Evolutionary conservation across 352 stramenopile species (phyloP).

Genomic region (Globisporangium mamillatum): DNA sequence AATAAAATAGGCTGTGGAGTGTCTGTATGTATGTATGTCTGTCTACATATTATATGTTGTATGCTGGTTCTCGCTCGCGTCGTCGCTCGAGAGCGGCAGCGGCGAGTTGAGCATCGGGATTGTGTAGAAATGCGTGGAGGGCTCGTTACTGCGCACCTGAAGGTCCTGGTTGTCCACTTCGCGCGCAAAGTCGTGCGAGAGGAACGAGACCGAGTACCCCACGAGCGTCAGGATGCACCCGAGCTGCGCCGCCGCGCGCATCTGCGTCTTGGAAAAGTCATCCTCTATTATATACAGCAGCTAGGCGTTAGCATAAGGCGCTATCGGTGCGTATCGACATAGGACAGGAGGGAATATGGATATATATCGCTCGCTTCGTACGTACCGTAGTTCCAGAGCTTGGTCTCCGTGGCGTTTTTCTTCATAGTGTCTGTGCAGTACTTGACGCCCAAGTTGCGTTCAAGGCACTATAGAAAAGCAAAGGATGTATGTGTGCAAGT

Average conservation of each 20-base stretch:
- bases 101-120: conserved; percentile 19
- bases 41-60: not conserved
- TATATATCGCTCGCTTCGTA: not conserved
- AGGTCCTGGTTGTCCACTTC: conserved; percentile 9
- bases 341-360: too few relatives aligned
- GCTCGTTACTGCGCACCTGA: not conserved
- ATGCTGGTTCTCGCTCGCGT: not conserved
- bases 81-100: not conserved
- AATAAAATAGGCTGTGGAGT: not conserved
- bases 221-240: conserved; percentile 70
- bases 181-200: conserved; percentile 50
- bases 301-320: too few relatives aligned
- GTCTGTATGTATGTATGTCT: not conserved
- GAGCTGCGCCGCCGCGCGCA: conserved; percentile 60
- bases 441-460: conserved; percentile 42
- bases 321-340: too few relatives aligned
- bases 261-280: conserved; percentile 51
- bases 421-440: conserved; percentile 65
- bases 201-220: conserved; percentile 66
- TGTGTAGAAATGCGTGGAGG: conserved; percentile 18
- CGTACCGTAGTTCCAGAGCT: conserved; percentile 70
- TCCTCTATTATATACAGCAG: conserved; percentile 25
- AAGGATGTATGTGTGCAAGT: not conserved
- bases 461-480: conserved; percentile 35
- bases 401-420: conserved; percentile 57